A percentile compares a stretch with the other conserved stretches of the same genome.
phyloP scores from a whole-genome alignment of 106 monocot genomes.

The Dendrobium huoshanense region DNA sequence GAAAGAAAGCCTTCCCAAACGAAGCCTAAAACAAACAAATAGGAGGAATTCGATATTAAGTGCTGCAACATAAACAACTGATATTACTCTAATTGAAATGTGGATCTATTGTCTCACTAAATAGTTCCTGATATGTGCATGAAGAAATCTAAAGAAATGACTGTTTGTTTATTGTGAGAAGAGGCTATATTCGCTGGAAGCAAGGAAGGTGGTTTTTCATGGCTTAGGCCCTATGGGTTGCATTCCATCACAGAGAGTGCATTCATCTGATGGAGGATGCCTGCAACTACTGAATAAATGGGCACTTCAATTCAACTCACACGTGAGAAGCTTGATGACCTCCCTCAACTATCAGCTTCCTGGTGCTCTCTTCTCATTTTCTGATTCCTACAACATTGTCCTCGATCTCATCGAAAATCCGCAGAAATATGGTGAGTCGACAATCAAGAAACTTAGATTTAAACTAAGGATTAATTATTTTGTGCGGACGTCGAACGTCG shows the following conservation, averaged over 20 bases:
- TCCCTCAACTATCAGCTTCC: conserved; percentile 34
- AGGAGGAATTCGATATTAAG: no score
- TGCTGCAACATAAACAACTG: no score
- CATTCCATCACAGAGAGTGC: conserved; percentile 71
- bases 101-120: no score
- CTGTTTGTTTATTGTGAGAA: conserved; percentile 1
- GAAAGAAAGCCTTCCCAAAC: no score
- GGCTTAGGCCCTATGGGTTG: conserved; percentile 72
- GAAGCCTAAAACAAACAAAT: no score
- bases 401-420: conserved; percentile 72
- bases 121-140: background rate
- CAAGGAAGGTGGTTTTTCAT: conserved; percentile 57
- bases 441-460: no score
- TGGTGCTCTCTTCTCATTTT: conserved; percentile 27
- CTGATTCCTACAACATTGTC: conserved; percentile 50
- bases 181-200: conserved; percentile 68
- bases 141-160: background rate
- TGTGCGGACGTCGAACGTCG: no score
- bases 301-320: conserved; percentile 39
- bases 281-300: conserved; percentile 37
- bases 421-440: conserved; percentile 25
- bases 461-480: no score
- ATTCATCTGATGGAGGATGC: conserved; percentile 37
- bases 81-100: no score
- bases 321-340: conserved; percentile 21